phyloP scores from a whole-genome alignment of 2,329 filamentous ascomycete genomes.

The Helminthosporium solani region DNA sequence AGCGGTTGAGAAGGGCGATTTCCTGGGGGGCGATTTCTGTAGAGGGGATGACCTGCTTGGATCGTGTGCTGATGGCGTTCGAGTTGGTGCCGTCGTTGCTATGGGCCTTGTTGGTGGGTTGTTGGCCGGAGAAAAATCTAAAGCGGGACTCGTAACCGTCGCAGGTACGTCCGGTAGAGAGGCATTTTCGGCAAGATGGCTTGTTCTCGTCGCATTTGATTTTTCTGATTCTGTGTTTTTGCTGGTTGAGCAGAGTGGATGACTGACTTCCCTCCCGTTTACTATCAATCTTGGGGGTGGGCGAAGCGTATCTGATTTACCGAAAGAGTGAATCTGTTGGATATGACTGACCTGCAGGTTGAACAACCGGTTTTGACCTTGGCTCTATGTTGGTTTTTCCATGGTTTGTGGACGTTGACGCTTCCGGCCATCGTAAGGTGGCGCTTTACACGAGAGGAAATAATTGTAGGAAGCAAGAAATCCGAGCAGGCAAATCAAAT shows the following conservation, averaged over 20 bases:
- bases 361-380: slow-evolving; percentile 19
- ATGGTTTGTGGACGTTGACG: slow-evolving; percentile 12
- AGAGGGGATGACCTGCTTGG: slow-evolving; percentile 2
- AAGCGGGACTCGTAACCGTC: slow-evolving; percentile 23
- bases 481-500: slow-evolving; percentile 17
- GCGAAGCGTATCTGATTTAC: no score
- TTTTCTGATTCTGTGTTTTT: slow-evolving; percentile 21
- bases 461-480: slow-evolving; percentile 7
- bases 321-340: no score
- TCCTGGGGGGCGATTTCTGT: slow-evolving; percentile 12
- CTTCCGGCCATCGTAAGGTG: slow-evolving; percentile 11
- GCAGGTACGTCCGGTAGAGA: slow-evolving; percentile 19
- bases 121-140: slow-evolving; percentile 10
- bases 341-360: slow-evolving; percentile 22
- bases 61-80: slow-evolving; percentile 2
- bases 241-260: slow-evolving; percentile 11
- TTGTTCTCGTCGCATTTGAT: slow-evolving; percentile 24
- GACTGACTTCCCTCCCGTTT: slow-evolving; percentile 1
- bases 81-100: slow-evolving; percentile 9
- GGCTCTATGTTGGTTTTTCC: slow-evolving; percentile 9
- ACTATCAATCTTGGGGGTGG: background rate
- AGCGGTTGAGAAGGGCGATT: slow-evolving; percentile 18
- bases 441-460: slow-evolving; percentile 6
- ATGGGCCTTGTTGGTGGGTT: slow-evolving; percentile 9
- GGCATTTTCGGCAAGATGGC: slow-evolving; percentile 20